Conservation (phyloP, 148 eudicot species). For the Cornus suecica region DNA sequence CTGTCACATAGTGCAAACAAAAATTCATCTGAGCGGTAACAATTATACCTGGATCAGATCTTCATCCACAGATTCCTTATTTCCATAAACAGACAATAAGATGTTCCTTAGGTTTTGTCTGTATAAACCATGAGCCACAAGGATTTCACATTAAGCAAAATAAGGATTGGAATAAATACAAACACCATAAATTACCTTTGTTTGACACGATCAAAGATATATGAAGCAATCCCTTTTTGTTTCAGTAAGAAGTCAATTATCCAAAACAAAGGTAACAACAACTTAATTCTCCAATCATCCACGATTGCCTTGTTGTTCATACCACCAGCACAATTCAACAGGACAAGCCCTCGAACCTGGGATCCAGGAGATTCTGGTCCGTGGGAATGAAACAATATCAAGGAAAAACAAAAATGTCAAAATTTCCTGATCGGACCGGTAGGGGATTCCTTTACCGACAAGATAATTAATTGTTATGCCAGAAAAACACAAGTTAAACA, state of each 20-base stretch:
- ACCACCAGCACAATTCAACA: conserved; percentile 95
- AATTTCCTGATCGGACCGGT: background rate
- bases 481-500: conserved; percentile 15
- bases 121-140: conserved; percentile 17
- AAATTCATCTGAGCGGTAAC: background rate
- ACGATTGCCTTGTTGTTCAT: conserved; percentile 99
- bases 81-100: conserved; percentile 70
- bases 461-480: background rate
- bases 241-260: conserved; percentile 69
- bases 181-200: conserved; percentile 41
- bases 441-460: background rate
- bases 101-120: conserved; percentile 67
- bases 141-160: conserved; percentile 9
- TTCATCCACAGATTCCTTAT: conserved; percentile 83
- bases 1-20: background rate
- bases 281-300: conserved; percentile 95
- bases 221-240: conserved; percentile 76
- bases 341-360: conserved; percentile 66
- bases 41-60: conserved; percentile 69
- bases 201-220: conserved; percentile 65
- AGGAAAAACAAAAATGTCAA: background rate
- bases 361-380: conserved; percentile 41
- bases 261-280: conserved; percentile 76
- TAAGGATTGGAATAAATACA: background rate
- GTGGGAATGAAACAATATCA: conserved; percentile 12